Evolutionary conservation across 495 filamentous ascomycete species (phyloP).

Genomic region (Aspergillus nanangensis): DNA sequence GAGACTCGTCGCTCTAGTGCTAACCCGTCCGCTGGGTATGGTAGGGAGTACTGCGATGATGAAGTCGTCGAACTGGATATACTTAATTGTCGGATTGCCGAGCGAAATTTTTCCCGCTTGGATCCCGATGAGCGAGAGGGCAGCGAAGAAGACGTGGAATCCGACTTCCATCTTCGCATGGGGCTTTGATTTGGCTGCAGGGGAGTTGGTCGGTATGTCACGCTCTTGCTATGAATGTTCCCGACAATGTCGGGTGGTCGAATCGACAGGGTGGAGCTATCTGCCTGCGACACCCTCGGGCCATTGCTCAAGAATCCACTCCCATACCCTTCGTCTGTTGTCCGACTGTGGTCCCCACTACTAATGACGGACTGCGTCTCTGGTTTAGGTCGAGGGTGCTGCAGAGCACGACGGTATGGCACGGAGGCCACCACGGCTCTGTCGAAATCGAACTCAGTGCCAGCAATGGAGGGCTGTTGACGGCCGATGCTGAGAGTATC

Average conservation of each 20-base stretch:
- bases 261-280: conserved; percentile 13
- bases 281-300: conserved; percentile 4
- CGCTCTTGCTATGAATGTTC: conserved; percentile 21
- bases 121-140: conserved; percentile 13
- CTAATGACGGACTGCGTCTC: conserved; percentile 6
- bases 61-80: conserved; percentile 12
- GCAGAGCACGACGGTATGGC: conserved; percentile 24
- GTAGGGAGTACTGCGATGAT: conserved; percentile 3
- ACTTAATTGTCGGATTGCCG: conserved; percentile 21
- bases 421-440: conserved; percentile 19
- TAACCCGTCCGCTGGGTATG: conserved; percentile 7
- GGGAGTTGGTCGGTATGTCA: conserved; percentile 12
- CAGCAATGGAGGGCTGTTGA: conserved; percentile 23
- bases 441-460: conserved; percentile 33
- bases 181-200: conserved; percentile 4
- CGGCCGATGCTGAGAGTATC: conserved; percentile 24
- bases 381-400: conserved; percentile 10
- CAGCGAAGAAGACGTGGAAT: conserved; percentile 14
- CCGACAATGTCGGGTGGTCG: conserved; percentile 18
- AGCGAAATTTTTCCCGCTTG: conserved; percentile 18
- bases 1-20: conserved; percentile 13
- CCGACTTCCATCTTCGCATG: conserved; percentile 22
- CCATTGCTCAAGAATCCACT: conserved; percentile 11
- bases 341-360: conserved; percentile 7
- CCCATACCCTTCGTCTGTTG: conserved; percentile 22